Evolutionary conservation across 2,329 filamentous ascomycete species (phyloP), one percentile per base, ranked within the genome.

Genomic region (Fusarium musae): DNA sequence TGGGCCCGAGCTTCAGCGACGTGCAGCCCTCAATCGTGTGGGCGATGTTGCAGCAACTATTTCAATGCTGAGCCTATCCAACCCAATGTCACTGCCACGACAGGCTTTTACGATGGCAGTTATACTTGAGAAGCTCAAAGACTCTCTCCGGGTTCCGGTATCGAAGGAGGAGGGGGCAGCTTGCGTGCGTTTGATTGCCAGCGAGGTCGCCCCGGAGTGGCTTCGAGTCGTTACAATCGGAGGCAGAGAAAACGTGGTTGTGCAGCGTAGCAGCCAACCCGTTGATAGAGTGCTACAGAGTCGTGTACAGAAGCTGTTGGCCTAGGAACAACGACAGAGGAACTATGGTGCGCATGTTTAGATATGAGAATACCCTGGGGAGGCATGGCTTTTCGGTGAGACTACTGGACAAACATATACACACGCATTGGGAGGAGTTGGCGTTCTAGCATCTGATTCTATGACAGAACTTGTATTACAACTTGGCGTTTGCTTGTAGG

Each of bases 41-140:
- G 85, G 87, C n/a, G 92, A 94, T 75, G 88, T 95, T 15, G 87
- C 90, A 4, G 87, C 90, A 10, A 89, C 93, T 10, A 82, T 95
- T 39, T 87, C 87, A n/a, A 89, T 93, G 85, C 85, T 94, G 69
- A 88, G 87, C 78, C 85, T 88, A 47, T 85, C 85, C n/a, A 87
- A 82, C 42, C 82, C 83, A 12, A 75, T 80, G 49, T 84, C 82
- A 36, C 85, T 89, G 77, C 87, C 85, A 9, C 85, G 90, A 15
- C 84, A 93, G 70, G 89, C 91, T 2, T 94, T 93, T 77, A 88
- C 88, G 30, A 88, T 94, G 85, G 83, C 87, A 34, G 86, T 85
- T 17, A 83, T 94, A 60, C 82, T 92, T 23, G 87, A 89, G 73
- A 92, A 90, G 79, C 84, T 95, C 54, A 88, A 87, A 76, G 92